Evolutionary conservation across 768 basidiomycete species (phyloP), one percentile per base, ranked within the genome.

Genomic region (Udeniomyces megalosporus): DNA sequence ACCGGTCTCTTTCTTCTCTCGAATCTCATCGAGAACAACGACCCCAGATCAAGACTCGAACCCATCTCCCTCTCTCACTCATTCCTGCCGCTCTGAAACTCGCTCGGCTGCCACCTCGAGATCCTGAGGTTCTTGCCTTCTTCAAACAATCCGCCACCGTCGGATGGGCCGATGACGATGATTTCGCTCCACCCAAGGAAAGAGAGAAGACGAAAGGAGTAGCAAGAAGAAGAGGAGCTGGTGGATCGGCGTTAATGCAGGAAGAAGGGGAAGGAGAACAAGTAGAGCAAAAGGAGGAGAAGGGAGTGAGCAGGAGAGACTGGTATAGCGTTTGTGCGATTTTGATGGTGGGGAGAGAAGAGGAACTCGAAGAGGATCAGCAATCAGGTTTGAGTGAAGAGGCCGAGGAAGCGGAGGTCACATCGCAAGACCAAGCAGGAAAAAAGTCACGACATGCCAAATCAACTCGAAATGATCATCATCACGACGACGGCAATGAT

Each of bases 261-360:
- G 7, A 14, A n/a, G n/a, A 14, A 12, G 20, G 26, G 15, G 22
- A 2, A 12, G 38, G 31, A 0, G 55, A 28, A 22, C 45, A 12
- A 2, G 61, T 28, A 1, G 61, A 17, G 4, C 31, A 28, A 8
- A 11, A 7, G 10, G 35, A 46, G 20, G 56, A 52, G 38, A 45
- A 53, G 49, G 62, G 62, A 5, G 62, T 63, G 3, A 52, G 48
- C 1, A 22, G 56, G 29, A 58, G 55, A 34, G 62, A 63, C 28
- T 63, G 62, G 62, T 57, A 57, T 29, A 56, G 55, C 22, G 62
- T 63, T 3, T 63, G 62, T 24, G 62, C 55, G 22, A 56, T 63
- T 17, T 17, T 63, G 35, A 10, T 63, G 7, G 24, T 49, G 2
- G 46, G 45, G 14, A 49, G 56, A n/a, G 52, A 42, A 24, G 47